Evolutionary conservation across 306 rosid species (phyloP).

Genomic region (Fragaria nilgerrensis): DNA sequence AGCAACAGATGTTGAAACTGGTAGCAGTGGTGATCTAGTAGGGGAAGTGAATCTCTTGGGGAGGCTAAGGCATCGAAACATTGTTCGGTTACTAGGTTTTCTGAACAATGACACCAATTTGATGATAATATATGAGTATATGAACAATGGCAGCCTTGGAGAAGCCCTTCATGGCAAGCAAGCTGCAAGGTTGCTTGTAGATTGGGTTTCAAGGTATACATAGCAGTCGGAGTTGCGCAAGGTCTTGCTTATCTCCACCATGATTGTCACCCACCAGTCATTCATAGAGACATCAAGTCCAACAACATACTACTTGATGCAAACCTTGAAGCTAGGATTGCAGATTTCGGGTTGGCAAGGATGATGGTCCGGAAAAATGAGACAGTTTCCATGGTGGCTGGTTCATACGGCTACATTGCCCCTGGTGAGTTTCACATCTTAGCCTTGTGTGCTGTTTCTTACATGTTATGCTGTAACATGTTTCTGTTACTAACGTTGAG

Average conservation of each 20-base stretch:
- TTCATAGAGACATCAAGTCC: slow-evolving; percentile 88
- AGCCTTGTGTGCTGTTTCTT: background rate
- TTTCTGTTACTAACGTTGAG: background rate
- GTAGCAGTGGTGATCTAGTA: slow-evolving; percentile 71
- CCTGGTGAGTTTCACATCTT: slow-evolving; percentile 60
- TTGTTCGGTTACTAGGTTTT: slow-evolving; percentile 78
- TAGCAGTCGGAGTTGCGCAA: slow-evolving; percentile 88
- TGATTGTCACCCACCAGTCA: slow-evolving; percentile 84
- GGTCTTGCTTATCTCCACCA: slow-evolving; percentile 97
- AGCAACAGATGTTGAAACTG: slow-evolving; percentile 64
- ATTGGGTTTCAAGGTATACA: slow-evolving; percentile 89
- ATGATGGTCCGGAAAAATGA: slow-evolving; percentile 86
- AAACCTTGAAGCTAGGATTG: slow-evolving; percentile 86
- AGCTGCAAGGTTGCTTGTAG: slow-evolving; percentile 63
- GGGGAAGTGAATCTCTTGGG: slow-evolving; percentile 92
- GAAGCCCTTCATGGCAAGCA: slow-evolving; percentile 84
- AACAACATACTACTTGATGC: slow-evolving; percentile 85
- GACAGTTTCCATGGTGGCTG: slow-evolving; percentile 91
- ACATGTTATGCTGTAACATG: background rate
- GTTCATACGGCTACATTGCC: slow-evolving; percentile 97
- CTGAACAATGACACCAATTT: slow-evolving; percentile 70
- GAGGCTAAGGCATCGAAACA: slow-evolving; percentile 83
- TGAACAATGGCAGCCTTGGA: slow-evolving; percentile 87
- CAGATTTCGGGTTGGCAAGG: slow-evolving; percentile 92
- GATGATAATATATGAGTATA: slow-evolving; percentile 87